phyloP scores from a whole-genome alignment of 129 eudicot species.

The Ambrosia artemisiifolia region DNA sequence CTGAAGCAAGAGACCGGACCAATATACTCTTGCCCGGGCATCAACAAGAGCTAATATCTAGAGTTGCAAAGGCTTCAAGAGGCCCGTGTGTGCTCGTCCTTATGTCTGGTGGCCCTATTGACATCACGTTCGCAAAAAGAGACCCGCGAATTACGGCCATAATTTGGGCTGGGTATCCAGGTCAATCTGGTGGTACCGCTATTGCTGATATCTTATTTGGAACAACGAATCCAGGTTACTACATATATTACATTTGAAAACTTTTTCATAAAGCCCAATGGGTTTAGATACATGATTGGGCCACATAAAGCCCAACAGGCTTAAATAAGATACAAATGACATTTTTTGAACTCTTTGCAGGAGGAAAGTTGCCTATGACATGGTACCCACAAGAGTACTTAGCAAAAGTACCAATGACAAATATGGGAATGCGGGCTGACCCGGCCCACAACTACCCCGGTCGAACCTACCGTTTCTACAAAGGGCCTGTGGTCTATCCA shows the following conservation, averaged over 20 bases:
- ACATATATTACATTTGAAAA: not conserved
- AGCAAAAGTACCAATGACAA: slow-evolving; percentile 75
- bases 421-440: slow-evolving; percentile 78
- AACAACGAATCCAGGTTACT: slow-evolving; percentile 71
- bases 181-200: slow-evolving; percentile 91
- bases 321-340: not conserved
- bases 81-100: slow-evolving; percentile 75
- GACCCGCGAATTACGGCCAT: slow-evolving; percentile 67
- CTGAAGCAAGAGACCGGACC: slow-evolving; percentile 62
- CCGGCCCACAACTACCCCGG: slow-evolving; percentile 87
- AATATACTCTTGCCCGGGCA: slow-evolving; percentile 73
- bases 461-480: slow-evolving; percentile 87
- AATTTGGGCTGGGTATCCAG: slow-evolving; percentile 94
- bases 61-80: slow-evolving; percentile 71
- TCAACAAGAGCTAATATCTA: slow-evolving; percentile 78
- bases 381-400: slow-evolving; percentile 89
- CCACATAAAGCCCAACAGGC: slow-evolving; percentile 6
- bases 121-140: slow-evolving; percentile 62
- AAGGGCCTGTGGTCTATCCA: slow-evolving; percentile 80
- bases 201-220: slow-evolving; percentile 83
- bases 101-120: slow-evolving; percentile 90
- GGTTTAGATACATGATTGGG: not conserved
- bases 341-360: slow-evolving; percentile 30
- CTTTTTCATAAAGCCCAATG: not conserved
- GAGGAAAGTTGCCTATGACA: slow-evolving; percentile 90